These are phyloP conservation scores for Tephrocybe sp. DNA, from an alignment of 768 basidiomycete species.

Conservation along the genomic window DNA sequence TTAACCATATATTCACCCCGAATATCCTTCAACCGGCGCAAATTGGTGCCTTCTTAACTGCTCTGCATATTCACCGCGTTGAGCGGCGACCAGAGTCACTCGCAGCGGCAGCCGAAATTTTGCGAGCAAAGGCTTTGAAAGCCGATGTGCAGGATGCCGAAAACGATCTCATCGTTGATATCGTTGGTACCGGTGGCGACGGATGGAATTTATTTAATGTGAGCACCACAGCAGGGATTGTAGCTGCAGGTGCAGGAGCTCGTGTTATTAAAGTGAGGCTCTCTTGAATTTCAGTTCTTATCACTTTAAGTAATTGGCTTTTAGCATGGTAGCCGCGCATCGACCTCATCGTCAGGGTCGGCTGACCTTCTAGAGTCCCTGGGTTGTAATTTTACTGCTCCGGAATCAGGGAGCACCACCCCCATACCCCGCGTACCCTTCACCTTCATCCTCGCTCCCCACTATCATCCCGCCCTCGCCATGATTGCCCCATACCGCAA, in stretches of 20 bases:
- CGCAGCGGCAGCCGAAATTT: constrained; percentile 73
- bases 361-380: constrained; percentile 90
- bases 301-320: constrained; percentile 5
- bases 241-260: constrained; percentile 93
- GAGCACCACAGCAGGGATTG: constrained; percentile 90
- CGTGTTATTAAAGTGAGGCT: constrained; percentile 81
- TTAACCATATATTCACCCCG: constrained; percentile 74
- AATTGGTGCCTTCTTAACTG: constrained; percentile 88
- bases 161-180: constrained; percentile 70
- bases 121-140: constrained; percentile 67
- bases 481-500: constrained; percentile 82
- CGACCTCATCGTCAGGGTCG: constrained; percentile 92
- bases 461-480: constrained; percentile 89
- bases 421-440: constrained; percentile 74
- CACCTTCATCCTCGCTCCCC: constrained; percentile 90
- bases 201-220: constrained; percentile 97
- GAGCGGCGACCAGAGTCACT: constrained; percentile 78
- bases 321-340: constrained; percentile 89
- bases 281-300: not conserved
- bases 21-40: constrained; percentile 67
- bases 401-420: constrained; percentile 55
- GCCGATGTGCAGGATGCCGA: constrained; percentile 59
- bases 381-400: constrained; percentile 71
- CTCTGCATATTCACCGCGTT: constrained; percentile 76
- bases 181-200: constrained; percentile 95